Conservation (phyloP, 2,329 filamentous ascomycete species). For the Aspergillaceae sp. region DNA sequence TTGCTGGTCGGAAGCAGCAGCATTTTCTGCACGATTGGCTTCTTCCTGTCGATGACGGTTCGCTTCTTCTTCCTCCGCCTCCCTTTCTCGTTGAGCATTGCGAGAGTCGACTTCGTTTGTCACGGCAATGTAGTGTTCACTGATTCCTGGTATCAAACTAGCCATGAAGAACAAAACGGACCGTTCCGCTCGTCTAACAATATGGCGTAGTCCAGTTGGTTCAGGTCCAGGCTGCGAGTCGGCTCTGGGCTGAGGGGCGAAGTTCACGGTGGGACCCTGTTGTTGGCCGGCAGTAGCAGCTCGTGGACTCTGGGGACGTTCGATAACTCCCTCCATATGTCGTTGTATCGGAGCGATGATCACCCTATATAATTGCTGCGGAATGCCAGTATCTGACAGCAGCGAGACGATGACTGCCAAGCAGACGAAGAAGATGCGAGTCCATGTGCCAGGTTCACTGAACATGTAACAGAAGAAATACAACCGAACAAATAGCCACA, state of each 20-base stretch:
- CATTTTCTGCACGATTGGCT: constrained; percentile 5
- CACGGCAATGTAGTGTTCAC: constrained; percentile 52
- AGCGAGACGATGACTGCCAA: constrained; percentile 31
- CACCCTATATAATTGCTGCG: constrained; percentile 24
- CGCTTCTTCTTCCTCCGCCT: constrained; percentile 20
- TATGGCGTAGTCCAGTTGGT: constrained; percentile 13
- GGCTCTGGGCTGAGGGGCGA: constrained; percentile 1
- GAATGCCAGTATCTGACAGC: constrained; percentile 34
- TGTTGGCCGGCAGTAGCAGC: constrained; percentile 1
- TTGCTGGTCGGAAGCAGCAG: constrained; percentile 2
- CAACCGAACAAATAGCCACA: constrained; percentile 52
- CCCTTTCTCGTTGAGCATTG: constrained; percentile 19
- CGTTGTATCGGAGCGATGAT: constrained; percentile 34
- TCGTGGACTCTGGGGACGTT: constrained; percentile 19
- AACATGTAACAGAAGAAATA: constrained; percentile 53
- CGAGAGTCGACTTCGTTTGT: constrained; percentile 43
- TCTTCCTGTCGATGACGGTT: constrained; percentile 14
- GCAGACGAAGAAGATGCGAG: constrained; percentile 33
- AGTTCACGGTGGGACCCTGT: constrained; percentile 1
- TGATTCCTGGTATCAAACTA: constrained; percentile 53
- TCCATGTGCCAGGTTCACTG: constrained; percentile 41
- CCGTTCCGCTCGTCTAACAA: constrained; percentile 44
- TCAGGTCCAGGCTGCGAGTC: background rate
- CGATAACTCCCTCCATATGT: constrained; percentile 38
- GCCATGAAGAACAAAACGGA: constrained; percentile 54